These are phyloP conservation scores for Nicotiana knightiana DNA, from an alignment of 257 asterid genomes.

Conservation along the genomic window DNA sequence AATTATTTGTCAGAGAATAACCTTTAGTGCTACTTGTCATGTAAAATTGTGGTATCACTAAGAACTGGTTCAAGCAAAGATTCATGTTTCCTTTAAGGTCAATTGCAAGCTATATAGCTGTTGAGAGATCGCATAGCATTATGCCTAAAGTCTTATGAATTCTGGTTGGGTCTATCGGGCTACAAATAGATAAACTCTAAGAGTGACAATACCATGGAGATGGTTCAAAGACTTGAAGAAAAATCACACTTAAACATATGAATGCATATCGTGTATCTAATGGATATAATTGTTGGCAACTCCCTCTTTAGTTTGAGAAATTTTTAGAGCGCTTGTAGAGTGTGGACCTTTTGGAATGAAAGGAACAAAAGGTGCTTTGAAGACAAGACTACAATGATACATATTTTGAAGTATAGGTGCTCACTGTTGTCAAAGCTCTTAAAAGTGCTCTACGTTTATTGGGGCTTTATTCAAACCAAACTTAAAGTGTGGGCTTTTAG, in stretches of 20 bases:
- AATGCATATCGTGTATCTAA: background rate
- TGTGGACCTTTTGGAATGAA: background rate
- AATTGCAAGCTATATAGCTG: background rate
- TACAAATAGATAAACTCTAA: background rate
- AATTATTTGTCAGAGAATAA: background rate
- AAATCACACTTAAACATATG: background rate
- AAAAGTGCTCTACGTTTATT: too few species aligned
- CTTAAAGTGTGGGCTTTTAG: too few species aligned
- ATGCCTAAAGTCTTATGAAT: background rate
- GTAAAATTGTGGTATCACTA: background rate
- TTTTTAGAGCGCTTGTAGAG: background rate
- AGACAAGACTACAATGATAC: background rate
- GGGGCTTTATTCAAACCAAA: too few species aligned
- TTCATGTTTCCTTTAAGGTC: background rate
- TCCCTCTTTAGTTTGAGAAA: background rate
- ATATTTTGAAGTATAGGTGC: background rate
- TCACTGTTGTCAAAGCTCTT: too few species aligned
- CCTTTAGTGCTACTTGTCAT: background rate
- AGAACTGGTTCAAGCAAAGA: background rate
- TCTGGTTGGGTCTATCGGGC: background rate
- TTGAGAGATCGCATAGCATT: background rate
- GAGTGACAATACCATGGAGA: background rate
- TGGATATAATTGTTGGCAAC: background rate
- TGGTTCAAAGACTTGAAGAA: background rate
- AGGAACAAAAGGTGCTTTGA: background rate